Conservation (phyloP, 345 rosid species). For the Salix exigua region DNA sequence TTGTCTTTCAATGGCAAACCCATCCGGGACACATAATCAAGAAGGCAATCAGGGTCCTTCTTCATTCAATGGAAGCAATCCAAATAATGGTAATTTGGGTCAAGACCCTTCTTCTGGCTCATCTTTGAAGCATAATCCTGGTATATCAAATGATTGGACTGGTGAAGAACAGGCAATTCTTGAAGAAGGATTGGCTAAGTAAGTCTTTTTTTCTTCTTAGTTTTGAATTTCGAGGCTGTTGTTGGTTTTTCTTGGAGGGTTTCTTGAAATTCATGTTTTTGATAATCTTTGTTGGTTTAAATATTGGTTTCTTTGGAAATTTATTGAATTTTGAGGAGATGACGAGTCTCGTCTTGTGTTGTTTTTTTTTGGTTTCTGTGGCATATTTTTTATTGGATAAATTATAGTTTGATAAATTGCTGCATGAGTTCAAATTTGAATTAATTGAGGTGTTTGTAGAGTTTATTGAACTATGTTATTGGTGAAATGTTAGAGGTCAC, state of each 20-base stretch:
- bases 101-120: conserved; percentile 29
- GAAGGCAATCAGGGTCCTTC: conserved; percentile 34
- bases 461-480: background rate
- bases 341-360: background rate
- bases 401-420: background rate
- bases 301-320: background rate
- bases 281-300: background rate
- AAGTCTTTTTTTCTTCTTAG: conserved; percentile 18
- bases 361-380: no score
- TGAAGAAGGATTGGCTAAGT: conserved; percentile 46
- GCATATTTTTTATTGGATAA: background rate
- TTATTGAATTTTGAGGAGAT: background rate
- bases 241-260: background rate
- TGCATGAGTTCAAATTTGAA: background rate
- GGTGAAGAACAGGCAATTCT: conserved; percentile 49
- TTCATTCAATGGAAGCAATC: conserved; percentile 35
- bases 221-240: background rate
- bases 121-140: conserved; percentile 55
- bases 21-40: conserved; percentile 45
- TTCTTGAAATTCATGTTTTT: background rate
- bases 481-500: background rate
- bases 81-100: conserved; percentile 21
- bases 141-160: conserved; percentile 56
- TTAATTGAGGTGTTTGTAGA: background rate
- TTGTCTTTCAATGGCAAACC: conserved; percentile 43